phyloP scores from a whole-genome alignment of 805 yeast genomes.

The Pichia rugopelliculosa region DNA sequence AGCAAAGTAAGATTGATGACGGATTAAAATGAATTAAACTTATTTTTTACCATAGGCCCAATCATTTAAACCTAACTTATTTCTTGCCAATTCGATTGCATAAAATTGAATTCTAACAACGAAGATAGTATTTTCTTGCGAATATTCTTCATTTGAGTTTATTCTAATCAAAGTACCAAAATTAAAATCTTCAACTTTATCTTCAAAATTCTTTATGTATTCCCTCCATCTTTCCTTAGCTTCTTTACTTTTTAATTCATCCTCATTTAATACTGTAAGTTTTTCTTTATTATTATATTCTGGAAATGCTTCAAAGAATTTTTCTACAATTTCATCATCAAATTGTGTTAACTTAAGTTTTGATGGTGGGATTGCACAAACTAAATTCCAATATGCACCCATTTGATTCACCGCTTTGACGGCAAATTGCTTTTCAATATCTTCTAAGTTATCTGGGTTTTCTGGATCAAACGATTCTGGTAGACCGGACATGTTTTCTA shows the following conservation, averaged over 20 bases:
- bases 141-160: conserved; percentile 65
- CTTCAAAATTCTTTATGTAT: conserved; percentile 76
- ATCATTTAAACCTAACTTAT: conserved; percentile 83
- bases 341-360: conserved; percentile 62
- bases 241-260: conserved; percentile 65
- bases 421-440: conserved; percentile 95
- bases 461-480: conserved; percentile 49
- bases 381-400: conserved; percentile 83
- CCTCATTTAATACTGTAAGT: conserved; percentile 59
- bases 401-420: conserved; percentile 96
- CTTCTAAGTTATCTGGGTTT: conserved; percentile 89
- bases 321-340: conserved; percentile 63
- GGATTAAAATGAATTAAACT: not conserved
- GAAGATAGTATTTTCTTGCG: conserved; percentile 77
- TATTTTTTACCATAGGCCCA: conserved; percentile 51
- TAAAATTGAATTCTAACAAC: conserved; percentile 91
- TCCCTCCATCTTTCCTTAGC: conserved; percentile 91
- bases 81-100: conserved; percentile 91
- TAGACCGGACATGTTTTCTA: conserved; percentile 8
- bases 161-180: conserved; percentile 89
- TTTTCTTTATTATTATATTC: conserved; percentile 61
- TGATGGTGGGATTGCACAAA: conserved; percentile 72
- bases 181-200: conserved; percentile 78
- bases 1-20: not conserved
- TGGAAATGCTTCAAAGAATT: conserved; percentile 71